These are phyloP conservation scores for Fusarium sp. DNA, from an alignment of 2,329 filamentous ascomycete species.

Conservation along the genomic window DNA sequence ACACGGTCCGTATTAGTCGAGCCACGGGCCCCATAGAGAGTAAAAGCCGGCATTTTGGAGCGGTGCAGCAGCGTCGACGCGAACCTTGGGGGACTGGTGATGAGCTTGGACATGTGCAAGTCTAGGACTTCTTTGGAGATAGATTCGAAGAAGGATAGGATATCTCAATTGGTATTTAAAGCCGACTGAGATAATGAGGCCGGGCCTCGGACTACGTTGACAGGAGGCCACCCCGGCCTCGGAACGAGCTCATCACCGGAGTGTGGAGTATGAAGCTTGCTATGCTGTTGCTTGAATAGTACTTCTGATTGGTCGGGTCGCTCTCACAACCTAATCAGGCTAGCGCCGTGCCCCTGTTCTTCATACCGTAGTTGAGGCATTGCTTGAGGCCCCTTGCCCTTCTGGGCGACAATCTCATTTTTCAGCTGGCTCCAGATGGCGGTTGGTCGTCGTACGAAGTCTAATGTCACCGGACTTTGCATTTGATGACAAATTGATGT, in stretches of 20 bases:
- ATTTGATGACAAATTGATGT: neutral
- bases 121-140: neutral
- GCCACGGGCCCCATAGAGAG: conserved; percentile 52
- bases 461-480: neutral
- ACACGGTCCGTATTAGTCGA: conserved; percentile 57
- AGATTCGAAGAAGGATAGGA: neutral
- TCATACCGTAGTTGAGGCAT: neutral
- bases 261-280: neutral
- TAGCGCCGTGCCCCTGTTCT: conserved; percentile 23
- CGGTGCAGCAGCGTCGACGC: conserved; percentile 42
- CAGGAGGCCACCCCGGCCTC: neutral
- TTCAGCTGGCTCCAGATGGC: neutral
- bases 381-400: neutral
- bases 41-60: conserved; percentile 55
- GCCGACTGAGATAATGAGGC: neutral
- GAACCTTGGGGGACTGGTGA: conserved; percentile 39
- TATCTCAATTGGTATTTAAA: conserved; percentile 16
- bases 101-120: conserved; percentile 43
- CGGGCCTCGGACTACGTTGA: neutral
- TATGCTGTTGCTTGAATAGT: neutral
- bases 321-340: conserved; percentile 44
- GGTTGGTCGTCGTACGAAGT: neutral
- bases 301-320: conserved; percentile 46
- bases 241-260: neutral
- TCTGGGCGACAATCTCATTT: neutral